phyloP scores from a whole-genome alignment of 257 asterid genomes.

The Linderniella brevidens region DNA sequence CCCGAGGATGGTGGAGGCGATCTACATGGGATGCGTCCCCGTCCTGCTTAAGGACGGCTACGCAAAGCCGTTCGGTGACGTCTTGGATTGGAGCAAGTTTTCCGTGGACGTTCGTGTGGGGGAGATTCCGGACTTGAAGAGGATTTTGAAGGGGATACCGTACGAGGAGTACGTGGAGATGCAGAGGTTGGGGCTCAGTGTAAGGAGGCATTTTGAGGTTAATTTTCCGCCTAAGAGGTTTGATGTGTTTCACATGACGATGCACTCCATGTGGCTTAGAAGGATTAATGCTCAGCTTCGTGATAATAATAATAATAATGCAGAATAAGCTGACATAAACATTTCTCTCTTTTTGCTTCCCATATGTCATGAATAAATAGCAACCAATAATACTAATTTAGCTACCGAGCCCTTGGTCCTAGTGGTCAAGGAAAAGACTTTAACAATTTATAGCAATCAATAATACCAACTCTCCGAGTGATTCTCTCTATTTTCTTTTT shows the following conservation, averaged over 20 bases:
- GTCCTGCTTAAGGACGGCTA: conserved; percentile 45
- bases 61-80: conserved; percentile 57
- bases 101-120: conserved; percentile 22
- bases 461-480: too few relatives aligned
- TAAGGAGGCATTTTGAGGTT: conserved; percentile 60
- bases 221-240: conserved; percentile 48
- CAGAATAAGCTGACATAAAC: too few relatives aligned
- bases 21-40: conserved; percentile 66
- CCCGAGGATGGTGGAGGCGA: conserved; percentile 72
- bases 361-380: too few relatives aligned
- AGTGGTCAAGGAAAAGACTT: too few relatives aligned
- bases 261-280: conserved; percentile 82
- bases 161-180: conserved; percentile 42
- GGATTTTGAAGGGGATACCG: conserved; percentile 38
- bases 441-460: too few relatives aligned
- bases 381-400: too few relatives aligned
- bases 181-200: conserved; percentile 55
- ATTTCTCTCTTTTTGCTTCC: too few relatives aligned
- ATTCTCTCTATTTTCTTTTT: too few relatives aligned
- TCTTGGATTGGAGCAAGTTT: conserved; percentile 54
- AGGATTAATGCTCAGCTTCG: conserved; percentile 34
- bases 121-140: conserved; percentile 46
- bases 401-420: too few relatives aligned
- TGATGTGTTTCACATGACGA: conserved; percentile 77
- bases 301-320: too few relatives aligned